Evolutionary conservation across 495 filamentous ascomycete species (phyloP), one percentile per base, ranked within the genome.

Genomic region (Cudoniella acicularis): DNA sequence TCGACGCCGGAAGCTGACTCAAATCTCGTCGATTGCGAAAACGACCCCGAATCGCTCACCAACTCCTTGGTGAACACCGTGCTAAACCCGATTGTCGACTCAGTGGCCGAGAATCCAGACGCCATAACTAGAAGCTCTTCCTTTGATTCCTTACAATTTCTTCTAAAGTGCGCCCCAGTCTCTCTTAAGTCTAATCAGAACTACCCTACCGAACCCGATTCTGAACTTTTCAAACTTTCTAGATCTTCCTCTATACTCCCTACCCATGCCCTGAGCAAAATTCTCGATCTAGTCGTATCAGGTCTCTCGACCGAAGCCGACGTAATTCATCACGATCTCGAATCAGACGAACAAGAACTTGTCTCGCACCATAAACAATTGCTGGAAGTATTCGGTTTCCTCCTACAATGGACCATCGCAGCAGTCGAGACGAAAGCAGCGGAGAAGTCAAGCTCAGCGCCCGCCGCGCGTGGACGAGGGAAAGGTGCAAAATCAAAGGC

Each of bases 221-320:
- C 64, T 66, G 75, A 83, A 68, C 79, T 87, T 65, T 88, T 88
- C 77, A 74, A 81, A 69, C 67, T 73, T 70, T 80, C 73, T 74
- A 98, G 94, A 82, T 90, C 88, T 67, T 84, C 88, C n/a, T 82
- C 89, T 27, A 80, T 85, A 26, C 81, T 97, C 50, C 91, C 93
- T 36, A 81, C 84, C 10, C 84, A 88, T 67, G 84, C 88, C 16
- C 77, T 98, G 52, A 93, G 89, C 78, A 98, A 97, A 73, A 83
- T 97, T 49, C 87, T 98, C 66, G 94, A 99, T 70, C 76, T 98
- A 41, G 80, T 98, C 47, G 87, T 94, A 24, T 97, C 93, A 18
- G 94, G 93, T 16, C 76, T 99, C n/a, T 87, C 92, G n/a, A 78
- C 92, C 26, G 90, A 97, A 73, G 89, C 92, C 52, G 95, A 98